Evolutionary conservation across 1,139 yeast species (phyloP), one percentile per base, ranked within the genome.

Genomic region (Taphrina communis): DNA sequence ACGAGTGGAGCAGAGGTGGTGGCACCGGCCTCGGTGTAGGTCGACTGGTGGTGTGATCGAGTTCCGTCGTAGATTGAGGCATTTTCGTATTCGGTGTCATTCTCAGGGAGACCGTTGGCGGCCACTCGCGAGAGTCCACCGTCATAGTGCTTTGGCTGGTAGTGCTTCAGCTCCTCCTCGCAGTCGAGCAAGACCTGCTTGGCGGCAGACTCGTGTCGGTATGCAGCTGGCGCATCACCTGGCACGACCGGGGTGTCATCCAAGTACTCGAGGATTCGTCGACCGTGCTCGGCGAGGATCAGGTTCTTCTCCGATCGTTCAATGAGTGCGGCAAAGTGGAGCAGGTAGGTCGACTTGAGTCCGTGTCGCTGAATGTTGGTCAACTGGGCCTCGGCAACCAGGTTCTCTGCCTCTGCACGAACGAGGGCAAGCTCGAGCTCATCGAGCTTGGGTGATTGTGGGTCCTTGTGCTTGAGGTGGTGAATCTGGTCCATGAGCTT

Each of bases 341-440:
- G 88, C 80, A 88, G 85, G 82, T 86, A 89, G 70, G 95, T 91
- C 73, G 92, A 89, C 84, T 89, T 89, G 77, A 90, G 84, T 80
- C 89, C 88, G 81, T 89, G 95, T 82, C 96, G 86, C 73, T 96
- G 89, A 75, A 89, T 89, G 80, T 89, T 89, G 66, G 93, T 88
- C 78, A 90, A 84, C 81, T 90, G 96, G 65, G 96, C 95, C 81
- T 89, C 96, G 68, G 96, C 96, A 76, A 90, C 96, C 75, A 89
- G 83, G 68, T 93, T 88, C 80, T 90, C 96, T 70, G 96, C 96
- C 81, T 90, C 96, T 60, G 95, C 95, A 81, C 96, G 85, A 71
- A 90, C 96, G 78, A 89, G 83, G 79, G 89, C 95, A 80, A 90
- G 96, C 81, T 90, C 96, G 78, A 89, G 84, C 71, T 89, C 90